Base-by-base conservation (phyloP, 805 yeast species). In the Priceomyces carsonii region DNA sequence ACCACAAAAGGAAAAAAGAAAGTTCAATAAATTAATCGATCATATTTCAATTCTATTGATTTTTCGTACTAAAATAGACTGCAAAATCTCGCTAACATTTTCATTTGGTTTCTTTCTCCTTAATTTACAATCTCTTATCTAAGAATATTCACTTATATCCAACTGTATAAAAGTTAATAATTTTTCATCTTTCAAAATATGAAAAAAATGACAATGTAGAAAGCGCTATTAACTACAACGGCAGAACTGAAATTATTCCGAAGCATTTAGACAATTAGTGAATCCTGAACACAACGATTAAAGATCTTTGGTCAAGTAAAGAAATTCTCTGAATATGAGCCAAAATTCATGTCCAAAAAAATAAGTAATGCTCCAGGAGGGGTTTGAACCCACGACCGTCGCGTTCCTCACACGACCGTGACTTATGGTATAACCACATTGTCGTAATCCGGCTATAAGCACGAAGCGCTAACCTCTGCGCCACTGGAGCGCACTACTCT, bases 391-490 rank as follows among this genome's bases (percentile, higher is more conserved):
- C 71, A 66, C 71, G 73, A 68, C 73, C 72, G 68, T 68, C 72
- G 73, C 73, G 73, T 68, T 66, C 71, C 73, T 66, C 72, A 67
- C 72, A 67, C 73, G 73, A 66, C 69, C 69, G 72, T 65, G 71
- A 63, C 71, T 60, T 61, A 51, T 60, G 69, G 68, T 47, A 64
- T 64, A 63, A 64, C 69, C 69, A 61, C 43, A 50, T 55, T 51
- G 66, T 59, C 66, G 68, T 50, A 55, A 62, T 44, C 55, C 72
- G 63, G 66, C 69, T 67, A 67, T 68, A 68, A 68, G 73, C 73
- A 68, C 73, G 72, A 68, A 66, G 73, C 73, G 72, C 73, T 68
- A 67, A 66, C 73, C 73, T 57, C 73, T 67, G 73, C 72, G 73
- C 71, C 71, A 66, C 71, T 64, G 63, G 71, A 66, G 70, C 72